Conservation (phyloP, 1,284 basidiomycete genomes). For the Ceratobasidium papillatum region DNA sequence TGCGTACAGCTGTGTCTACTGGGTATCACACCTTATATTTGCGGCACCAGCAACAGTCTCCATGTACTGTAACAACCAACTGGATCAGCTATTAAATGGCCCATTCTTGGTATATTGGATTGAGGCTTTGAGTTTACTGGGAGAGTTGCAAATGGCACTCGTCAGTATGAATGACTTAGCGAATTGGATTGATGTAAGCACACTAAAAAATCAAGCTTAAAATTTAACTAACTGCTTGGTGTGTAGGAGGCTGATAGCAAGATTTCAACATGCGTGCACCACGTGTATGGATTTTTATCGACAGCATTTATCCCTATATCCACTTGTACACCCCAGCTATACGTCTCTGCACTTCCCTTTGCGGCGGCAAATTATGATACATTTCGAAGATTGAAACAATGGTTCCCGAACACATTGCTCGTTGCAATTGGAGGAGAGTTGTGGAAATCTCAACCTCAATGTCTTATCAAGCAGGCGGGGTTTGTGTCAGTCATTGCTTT, state of each 20-base stretch:
- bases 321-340: conserved; percentile 4
- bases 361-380: background rate
- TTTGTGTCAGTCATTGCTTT: background rate
- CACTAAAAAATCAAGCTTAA: too few species aligned
- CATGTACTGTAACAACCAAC: too few species aligned
- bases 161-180: background rate
- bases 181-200: conserved; percentile 1
- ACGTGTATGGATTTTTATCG: background rate
- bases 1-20: conserved; percentile 33
- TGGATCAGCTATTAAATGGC: background rate
- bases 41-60: background rate
- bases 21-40: conserved; percentile 9
- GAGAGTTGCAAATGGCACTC: background rate
- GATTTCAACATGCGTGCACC: background rate
- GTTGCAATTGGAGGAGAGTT: background rate
- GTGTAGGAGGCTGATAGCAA: background rate
- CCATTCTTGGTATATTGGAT: conserved; percentile 27
- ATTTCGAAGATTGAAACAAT: background rate
- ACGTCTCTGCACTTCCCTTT: conserved; percentile 8
- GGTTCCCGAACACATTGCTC: background rate
- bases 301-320: background rate
- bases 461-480: background rate
- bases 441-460: background rate
- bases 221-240: background rate
- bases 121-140: conserved; percentile 20